phyloP scores from a whole-genome alignment of 768 basidiomycete genomes.

The Lactifluus pinguis region DNA sequence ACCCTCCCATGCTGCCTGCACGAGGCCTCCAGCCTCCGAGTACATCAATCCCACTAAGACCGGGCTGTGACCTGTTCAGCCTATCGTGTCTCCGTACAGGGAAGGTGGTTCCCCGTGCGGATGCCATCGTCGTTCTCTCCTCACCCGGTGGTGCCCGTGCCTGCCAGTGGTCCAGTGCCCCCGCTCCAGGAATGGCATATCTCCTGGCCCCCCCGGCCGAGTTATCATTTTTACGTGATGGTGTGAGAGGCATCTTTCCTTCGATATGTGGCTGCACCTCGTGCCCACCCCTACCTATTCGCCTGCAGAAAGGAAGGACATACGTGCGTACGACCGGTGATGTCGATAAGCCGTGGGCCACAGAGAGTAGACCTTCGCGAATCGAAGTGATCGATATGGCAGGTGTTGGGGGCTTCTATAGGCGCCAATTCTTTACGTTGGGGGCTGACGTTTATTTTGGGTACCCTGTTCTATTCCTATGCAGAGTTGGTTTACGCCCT shows the following conservation, averaged over 20 bases:
- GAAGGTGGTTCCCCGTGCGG: slow-evolving; percentile 2
- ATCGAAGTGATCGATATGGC: neutral
- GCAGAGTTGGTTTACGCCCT: neutral
- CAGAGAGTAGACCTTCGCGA: neutral
- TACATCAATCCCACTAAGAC: neutral
- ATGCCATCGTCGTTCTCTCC: slow-evolving; percentile 7
- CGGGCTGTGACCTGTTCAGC: neutral
- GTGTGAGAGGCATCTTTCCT: neutral
- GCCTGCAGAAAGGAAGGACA: neutral
- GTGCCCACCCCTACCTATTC: neutral
- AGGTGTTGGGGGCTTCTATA: neutral
- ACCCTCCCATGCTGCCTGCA: neutral
- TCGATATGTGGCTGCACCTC: neutral
- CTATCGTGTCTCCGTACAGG: neutral
- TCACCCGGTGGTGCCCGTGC: neutral
- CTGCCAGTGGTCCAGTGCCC: neutral
- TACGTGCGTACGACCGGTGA: neutral
- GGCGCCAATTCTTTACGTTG: neutral
- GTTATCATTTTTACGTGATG: neutral
- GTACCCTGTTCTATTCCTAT: neutral
- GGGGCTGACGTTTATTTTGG: neutral
- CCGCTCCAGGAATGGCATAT: neutral
- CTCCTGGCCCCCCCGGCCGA: neutral
- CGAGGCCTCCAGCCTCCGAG: neutral
- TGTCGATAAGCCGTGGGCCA: slow-evolving; percentile 7